A percentile compares a stretch with the other conserved stretches of the same genome.
Conservation (phyloP, 148 eudicot genomes). For the Talinum fruticosum region DNA sequence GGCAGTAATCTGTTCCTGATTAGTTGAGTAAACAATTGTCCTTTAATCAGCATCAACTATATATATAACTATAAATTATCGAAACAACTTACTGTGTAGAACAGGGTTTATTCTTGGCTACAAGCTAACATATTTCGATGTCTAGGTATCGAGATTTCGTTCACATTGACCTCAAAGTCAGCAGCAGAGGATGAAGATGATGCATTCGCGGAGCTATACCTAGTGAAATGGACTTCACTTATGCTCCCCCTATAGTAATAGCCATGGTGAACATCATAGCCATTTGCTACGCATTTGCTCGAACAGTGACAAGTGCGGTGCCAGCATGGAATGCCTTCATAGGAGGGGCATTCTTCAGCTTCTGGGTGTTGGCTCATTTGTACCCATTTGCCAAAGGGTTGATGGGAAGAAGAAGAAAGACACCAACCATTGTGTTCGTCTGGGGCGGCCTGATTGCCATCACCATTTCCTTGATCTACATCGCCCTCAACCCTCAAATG, state of each 20-base stretch:
- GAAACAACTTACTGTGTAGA: too few species aligned
- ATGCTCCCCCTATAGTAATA: conserved; percentile 94
- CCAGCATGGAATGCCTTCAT: conserved; percentile 79
- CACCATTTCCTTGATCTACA: conserved; percentile 40
- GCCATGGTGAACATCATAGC: conserved; percentile 76
- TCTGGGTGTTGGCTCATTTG: conserved; percentile 44
- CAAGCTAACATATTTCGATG: too few species aligned
- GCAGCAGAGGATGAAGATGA: conserved; percentile 68
- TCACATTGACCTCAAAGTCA: conserved; percentile 78
- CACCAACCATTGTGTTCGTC: conserved; percentile 45
- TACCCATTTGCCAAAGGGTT: conserved; percentile 50
- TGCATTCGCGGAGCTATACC: conserved; percentile 59
- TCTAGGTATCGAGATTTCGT: conserved; percentile 66
- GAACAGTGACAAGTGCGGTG: conserved; percentile 37
- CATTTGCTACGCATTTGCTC: conserved; percentile 50
- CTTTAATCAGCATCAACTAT: too few species aligned
- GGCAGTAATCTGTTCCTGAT: too few species aligned
- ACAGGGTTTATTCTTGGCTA: too few species aligned
- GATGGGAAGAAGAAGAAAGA: conserved; percentile 47
- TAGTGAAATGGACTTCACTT: conserved; percentile 81
- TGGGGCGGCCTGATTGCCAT: conserved; percentile 48
- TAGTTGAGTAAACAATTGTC: too few species aligned
- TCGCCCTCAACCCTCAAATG: conserved; percentile 33
- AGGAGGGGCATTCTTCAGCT: conserved; percentile 52
- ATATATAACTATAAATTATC: too few species aligned